Evolutionary conservation across 305 asterid genomes (phyloP).

Genomic region (Fraxinus xanthoxyloides): DNA sequence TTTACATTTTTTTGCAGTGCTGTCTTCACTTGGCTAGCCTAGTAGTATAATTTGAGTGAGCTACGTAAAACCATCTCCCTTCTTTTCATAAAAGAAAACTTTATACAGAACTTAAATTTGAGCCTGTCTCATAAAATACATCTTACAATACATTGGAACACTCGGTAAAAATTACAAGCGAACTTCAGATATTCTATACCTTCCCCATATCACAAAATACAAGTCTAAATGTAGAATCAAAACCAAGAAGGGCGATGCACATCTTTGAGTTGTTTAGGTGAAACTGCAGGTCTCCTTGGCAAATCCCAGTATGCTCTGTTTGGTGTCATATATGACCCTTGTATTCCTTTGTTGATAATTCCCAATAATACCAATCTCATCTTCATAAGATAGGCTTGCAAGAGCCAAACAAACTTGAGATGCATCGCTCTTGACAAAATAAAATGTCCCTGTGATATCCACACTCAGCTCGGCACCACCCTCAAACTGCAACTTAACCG

Average conservation of each 20-base stretch:
- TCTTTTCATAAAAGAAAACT: neutral
- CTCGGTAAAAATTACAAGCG: constrained; percentile 9
- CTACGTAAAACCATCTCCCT: neutral
- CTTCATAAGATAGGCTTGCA: constrained; percentile 71
- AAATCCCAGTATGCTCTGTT: constrained; percentile 63
- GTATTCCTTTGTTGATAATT: constrained; percentile 86
- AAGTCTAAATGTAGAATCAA: constrained; percentile 24
- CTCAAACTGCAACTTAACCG: constrained; percentile 58
- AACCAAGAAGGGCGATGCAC: constrained; percentile 12
- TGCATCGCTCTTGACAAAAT: constrained; percentile 60
- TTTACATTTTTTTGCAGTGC: neutral
- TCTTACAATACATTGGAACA: constrained; percentile 18
- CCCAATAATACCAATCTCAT: constrained; percentile 76
- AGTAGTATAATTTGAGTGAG: neutral
- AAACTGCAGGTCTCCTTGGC: constrained; percentile 77
- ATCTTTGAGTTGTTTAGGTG: constrained; percentile 24
- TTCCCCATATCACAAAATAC: constrained; percentile 18
- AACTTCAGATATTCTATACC: constrained; percentile 29
- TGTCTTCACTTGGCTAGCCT: neutral
- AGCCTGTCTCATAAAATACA: constrained; percentile 5
- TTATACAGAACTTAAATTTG: neutral
- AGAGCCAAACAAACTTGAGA: constrained; percentile 89
- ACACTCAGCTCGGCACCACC: constrained; percentile 60
- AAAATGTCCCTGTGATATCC: constrained; percentile 68
- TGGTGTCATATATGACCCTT: constrained; percentile 72